Percentiles rank a stretch among this genome's conserved stretches.
Conservation (phyloP, 495 filamentous ascomycete genomes). For the Hapsidospora chrysogenum region DNA sequence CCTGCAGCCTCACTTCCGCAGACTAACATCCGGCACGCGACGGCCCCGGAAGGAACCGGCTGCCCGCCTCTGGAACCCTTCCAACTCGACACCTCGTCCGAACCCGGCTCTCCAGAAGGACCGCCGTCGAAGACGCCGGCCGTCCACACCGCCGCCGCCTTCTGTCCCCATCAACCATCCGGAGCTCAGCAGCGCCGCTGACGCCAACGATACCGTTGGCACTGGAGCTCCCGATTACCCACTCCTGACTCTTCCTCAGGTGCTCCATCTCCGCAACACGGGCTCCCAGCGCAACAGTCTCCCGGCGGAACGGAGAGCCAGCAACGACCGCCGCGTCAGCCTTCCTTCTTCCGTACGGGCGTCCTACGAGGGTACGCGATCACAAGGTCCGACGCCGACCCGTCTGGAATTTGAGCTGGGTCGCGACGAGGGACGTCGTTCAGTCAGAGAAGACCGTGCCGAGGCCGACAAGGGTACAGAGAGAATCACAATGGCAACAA, state of each 20-base stretch:
- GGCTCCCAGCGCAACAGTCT: slow-evolving; percentile 39
- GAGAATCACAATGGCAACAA: slow-evolving; percentile 19
- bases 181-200: slow-evolving; percentile 15
- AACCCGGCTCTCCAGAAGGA: slow-evolving; percentile 9
- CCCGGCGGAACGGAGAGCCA: slow-evolving; percentile 48
- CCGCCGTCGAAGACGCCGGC: slow-evolving; percentile 17
- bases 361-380: slow-evolving; percentile 31
- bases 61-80: slow-evolving; percentile 45
- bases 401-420: slow-evolving; percentile 11
- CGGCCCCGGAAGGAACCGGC: slow-evolving; percentile 20
- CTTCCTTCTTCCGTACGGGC: slow-evolving; percentile 40
- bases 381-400: slow-evolving; percentile 14
- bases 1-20: slow-evolving; percentile 28
- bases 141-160: slow-evolving; percentile 28
- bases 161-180: slow-evolving; percentile 28
- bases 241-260: slow-evolving; percentile 52
- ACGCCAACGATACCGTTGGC: slow-evolving; percentile 13
- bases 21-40: slow-evolving; percentile 12
- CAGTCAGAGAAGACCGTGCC: background rate
- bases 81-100: slow-evolving; percentile 41
- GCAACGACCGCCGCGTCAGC: slow-evolving; percentile 47
- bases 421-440: no score
- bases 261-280: slow-evolving; percentile 38
- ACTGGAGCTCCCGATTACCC: slow-evolving; percentile 45
- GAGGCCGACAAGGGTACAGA: slow-evolving; percentile 21